phyloP scores from a whole-genome alignment of 2,329 filamentous ascomycete species.

The Plectosphaerella sp. region DNA sequence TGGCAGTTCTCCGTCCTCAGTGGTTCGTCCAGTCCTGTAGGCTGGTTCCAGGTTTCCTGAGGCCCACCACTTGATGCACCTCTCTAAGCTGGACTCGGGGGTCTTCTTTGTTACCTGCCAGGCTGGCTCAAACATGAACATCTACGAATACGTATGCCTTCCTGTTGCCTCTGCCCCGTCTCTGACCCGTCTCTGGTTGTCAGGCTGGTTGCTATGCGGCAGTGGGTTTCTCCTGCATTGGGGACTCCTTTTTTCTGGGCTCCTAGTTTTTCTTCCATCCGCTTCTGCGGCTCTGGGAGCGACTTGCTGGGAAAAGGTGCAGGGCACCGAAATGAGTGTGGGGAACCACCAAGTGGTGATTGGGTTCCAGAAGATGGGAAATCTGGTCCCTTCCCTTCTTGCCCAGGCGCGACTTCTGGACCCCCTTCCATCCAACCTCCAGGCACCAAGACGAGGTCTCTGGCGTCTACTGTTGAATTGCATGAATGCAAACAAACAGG shows the following conservation, averaged over 20 bases:
- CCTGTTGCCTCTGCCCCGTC: background rate
- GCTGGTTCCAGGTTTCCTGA: background rate
- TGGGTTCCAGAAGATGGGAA: background rate
- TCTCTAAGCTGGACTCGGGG: background rate
- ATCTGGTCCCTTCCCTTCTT: background rate
- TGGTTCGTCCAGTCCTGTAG: background rate
- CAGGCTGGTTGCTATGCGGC: background rate
- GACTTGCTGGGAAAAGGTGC: background rate
- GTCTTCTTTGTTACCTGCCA: too few relatives aligned
- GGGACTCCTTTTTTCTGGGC: background rate
- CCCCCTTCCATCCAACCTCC: background rate
- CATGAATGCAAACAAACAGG: background rate
- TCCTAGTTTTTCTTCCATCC: background rate
- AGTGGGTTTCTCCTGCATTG: background rate
- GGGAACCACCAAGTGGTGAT: slow-evolving; percentile 6
- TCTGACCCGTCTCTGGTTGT: background rate
- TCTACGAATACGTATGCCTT: background rate
- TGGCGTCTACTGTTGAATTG: too few relatives aligned
- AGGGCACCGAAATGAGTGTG: slow-evolving; percentile 11
- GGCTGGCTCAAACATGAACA: too few relatives aligned
- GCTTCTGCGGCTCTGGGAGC: background rate
- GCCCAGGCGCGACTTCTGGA: too few relatives aligned
- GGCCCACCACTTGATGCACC: background rate
- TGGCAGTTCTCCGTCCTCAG: background rate
- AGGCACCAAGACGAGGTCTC: background rate